Evolutionary conservation across 768 basidiomycete species (phyloP).

Genomic region (Leccinum subgranulosum): DNA sequence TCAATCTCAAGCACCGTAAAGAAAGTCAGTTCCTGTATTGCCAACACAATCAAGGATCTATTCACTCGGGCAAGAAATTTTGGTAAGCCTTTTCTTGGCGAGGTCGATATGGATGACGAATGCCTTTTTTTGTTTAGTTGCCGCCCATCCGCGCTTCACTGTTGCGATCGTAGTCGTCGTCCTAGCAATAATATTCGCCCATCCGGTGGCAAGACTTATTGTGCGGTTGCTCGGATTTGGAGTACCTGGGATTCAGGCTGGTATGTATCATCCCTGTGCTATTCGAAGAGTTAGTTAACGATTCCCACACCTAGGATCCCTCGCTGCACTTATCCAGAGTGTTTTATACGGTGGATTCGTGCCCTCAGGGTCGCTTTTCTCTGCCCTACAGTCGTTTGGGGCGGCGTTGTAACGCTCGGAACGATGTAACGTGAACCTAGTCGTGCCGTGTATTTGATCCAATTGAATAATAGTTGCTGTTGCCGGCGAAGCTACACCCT

Average conservation of each 20-base stretch:
- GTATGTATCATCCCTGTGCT: slow-evolving; percentile 1
- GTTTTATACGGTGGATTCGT: not conserved
- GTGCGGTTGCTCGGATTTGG: not conserved
- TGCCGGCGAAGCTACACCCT: too few species aligned
- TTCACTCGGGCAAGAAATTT: not conserved
- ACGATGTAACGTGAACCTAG: not conserved
- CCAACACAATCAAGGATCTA: not conserved
- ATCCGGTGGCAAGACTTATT: not conserved
- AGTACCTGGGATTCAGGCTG: not conserved
- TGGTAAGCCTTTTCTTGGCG: not conserved
- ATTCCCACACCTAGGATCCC: slow-evolving; percentile 1
- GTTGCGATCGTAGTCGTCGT: not conserved
- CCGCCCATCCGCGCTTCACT: not conserved
- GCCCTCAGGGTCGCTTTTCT: not conserved
- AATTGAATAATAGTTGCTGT: not conserved
- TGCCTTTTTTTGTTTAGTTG: not conserved
- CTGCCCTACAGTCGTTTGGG: slow-evolving; percentile 9
- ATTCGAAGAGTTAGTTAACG: not conserved
- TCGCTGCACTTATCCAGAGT: not conserved
- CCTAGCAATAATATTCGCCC: not conserved
- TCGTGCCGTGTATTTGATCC: not conserved
- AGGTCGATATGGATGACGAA: not conserved
- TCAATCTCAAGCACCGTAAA: not conserved
- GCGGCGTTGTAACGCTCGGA: not conserved
- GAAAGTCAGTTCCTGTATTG: not conserved